Evolutionary conservation across 345 rosid species (phyloP).

Genomic region (Eucalyptus fibrosa): DNA sequence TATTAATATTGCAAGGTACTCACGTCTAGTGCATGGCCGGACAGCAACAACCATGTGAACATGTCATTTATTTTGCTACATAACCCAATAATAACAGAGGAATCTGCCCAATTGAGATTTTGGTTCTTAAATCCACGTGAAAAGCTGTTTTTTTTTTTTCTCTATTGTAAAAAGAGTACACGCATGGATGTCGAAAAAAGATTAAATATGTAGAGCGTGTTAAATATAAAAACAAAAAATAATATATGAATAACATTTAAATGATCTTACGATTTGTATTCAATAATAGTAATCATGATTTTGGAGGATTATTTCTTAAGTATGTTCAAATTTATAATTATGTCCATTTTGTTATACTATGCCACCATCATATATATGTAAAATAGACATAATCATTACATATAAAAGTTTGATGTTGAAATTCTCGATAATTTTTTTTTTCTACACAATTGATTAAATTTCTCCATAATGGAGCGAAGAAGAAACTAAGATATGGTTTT

Average conservation of each 20-base stretch:
- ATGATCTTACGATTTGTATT: no score
- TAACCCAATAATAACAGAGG: background rate
- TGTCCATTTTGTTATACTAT: background rate
- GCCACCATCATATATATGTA: background rate
- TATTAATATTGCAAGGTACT: background rate
- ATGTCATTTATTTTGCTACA: background rate
- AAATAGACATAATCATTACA: background rate
- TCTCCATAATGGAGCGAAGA: background rate
- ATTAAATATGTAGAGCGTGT: background rate
- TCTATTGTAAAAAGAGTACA: background rate
- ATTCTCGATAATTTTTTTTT: no score
- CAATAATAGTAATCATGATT: background rate
- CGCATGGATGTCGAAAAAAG: background rate
- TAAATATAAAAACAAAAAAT: no score
- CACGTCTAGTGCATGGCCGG: background rate
- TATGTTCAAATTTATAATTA: background rate
- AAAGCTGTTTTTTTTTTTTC: background rate
- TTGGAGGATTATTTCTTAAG: background rate
- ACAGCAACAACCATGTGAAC: background rate
- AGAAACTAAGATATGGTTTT: constrained; percentile 22
- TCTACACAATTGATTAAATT: no score
- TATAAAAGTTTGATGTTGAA: no score
- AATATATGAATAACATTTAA: background rate
- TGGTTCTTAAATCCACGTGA: background rate
- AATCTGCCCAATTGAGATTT: background rate